A percentile compares a stretch with the other conserved stretches of the same genome.
phyloP scores from a whole-genome alignment of 176 grass and related monocot genomes.

The Thinopyrum elongatum region DNA sequence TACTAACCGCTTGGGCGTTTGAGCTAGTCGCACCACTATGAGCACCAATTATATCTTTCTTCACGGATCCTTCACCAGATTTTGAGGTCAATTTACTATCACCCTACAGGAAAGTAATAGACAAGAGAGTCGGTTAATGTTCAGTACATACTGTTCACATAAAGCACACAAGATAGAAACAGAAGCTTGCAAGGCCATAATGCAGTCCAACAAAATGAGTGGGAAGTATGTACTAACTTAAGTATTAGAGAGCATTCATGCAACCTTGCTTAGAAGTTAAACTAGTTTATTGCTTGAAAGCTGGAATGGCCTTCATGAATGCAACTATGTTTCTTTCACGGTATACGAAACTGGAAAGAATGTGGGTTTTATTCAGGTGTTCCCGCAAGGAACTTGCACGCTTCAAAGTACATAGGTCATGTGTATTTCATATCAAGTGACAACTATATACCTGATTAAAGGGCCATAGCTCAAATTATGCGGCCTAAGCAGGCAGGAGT shows the following conservation, averaged over 20 bases:
- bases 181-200: neutral
- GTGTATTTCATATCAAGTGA: neutral
- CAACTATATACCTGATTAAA: neutral
- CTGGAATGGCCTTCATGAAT: neutral
- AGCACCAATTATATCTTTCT: conserved; percentile 57
- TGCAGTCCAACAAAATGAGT: neutral
- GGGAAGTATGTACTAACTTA: neutral
- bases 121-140: neutral
- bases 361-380: neutral
- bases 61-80: conserved; percentile 65
- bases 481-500: neutral
- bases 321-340: neutral
- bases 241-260: neutral
- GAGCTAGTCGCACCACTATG: conserved; percentile 58
- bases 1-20: conserved; percentile 63
- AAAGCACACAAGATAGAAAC: neutral
- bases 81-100: conserved; percentile 91
- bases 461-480: neutral
- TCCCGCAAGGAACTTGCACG: neutral
- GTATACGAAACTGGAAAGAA: neutral
- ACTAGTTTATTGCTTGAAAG: neutral
- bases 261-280: neutral
- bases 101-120: conserved; percentile 51
- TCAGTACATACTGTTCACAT: neutral
- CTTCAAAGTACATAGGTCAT: conserved; percentile 3